Evolutionary conservation across 2,329 filamentous ascomycete species (phyloP).

Genomic region (Paecilomyces variotii): DNA sequence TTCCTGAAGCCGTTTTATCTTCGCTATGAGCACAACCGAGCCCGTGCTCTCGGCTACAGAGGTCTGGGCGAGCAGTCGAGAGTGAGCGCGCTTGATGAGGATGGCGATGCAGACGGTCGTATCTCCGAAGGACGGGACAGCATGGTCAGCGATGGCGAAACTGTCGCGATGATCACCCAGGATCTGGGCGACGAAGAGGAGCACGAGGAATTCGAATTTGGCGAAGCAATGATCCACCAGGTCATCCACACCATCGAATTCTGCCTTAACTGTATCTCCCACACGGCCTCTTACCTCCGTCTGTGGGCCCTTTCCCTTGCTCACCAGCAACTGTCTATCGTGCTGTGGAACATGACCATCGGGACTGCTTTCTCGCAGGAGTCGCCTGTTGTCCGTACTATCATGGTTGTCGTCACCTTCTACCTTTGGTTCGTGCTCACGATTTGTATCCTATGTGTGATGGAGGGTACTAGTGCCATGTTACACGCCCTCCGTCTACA

Average conservation of each 20-base stretch:
- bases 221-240: slow-evolving; percentile 97
- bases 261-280: slow-evolving; percentile 97
- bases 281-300: slow-evolving; percentile 96
- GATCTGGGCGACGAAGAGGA: slow-evolving; percentile 68
- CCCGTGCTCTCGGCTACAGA: slow-evolving; percentile 80
- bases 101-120: slow-evolving; percentile 62
- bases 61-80: slow-evolving; percentile 83
- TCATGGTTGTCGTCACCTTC: slow-evolving; percentile 77
- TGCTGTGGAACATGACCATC: slow-evolving; percentile 95
- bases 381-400: slow-evolving; percentile 60
- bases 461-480: slow-evolving; percentile 97
- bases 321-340: slow-evolving; percentile 93
- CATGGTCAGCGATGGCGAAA: slow-evolving; percentile 68
- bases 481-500: slow-evolving; percentile 83
- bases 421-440: slow-evolving; percentile 84
- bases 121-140: slow-evolving; percentile 56
- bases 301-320: slow-evolving; percentile 96
- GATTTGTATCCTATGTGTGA: slow-evolving; percentile 73
- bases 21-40: slow-evolving; percentile 84
- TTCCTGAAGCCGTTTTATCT: slow-evolving; percentile 96
- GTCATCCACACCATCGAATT: slow-evolving; percentile 99
- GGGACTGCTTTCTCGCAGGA: slow-evolving; percentile 60
- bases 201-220: slow-evolving; percentile 95
- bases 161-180: slow-evolving; percentile 79
- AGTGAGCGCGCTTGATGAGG: slow-evolving; percentile 83